A percentile compares a stretch with the other conserved stretches of the same genome.
phyloP scores from a whole-genome alignment of 148 eudicot species.

The Bassia scoparia region DNA sequence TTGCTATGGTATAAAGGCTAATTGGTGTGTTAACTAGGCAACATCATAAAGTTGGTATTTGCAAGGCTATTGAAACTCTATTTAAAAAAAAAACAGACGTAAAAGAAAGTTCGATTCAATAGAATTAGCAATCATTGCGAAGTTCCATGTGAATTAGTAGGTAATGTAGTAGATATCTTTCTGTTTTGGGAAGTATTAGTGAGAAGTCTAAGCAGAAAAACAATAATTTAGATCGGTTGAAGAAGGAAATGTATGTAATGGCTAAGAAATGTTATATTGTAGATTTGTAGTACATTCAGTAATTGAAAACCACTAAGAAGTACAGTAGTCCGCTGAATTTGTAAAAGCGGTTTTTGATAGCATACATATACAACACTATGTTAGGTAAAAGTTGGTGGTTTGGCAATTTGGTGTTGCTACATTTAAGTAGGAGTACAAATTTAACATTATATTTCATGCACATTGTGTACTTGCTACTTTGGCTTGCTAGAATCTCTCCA shows the following conservation, averaged over 20 bases:
- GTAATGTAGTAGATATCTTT: too few species aligned
- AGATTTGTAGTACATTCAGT: neutral
- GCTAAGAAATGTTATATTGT: neutral
- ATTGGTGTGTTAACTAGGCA: too few species aligned
- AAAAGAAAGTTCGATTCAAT: too few species aligned
- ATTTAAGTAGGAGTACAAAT: neutral
- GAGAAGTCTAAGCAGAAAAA: neutral
- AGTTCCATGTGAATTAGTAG: too few species aligned
- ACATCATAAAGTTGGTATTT: too few species aligned
- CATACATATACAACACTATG: too few species aligned
- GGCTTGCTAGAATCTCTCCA: too few species aligned
- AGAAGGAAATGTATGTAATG: neutral
- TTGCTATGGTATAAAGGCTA: too few species aligned
- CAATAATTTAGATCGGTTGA: neutral
- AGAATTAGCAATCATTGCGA: too few species aligned
- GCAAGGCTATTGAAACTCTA: too few species aligned
- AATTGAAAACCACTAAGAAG: neutral
- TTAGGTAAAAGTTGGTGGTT: constrained; percentile 15
- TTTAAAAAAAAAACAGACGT: too few species aligned
- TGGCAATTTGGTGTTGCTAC: neutral
- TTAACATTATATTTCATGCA: neutral
- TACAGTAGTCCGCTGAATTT: neutral
- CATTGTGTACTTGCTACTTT: neutral
- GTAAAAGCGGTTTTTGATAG: neutral
- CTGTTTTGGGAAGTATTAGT: too few species aligned